Percentiles rank a stretch among this genome's conserved stretches.
These are phyloP conservation scores for Pyrus pyrifolia DNA, from an alignment of 306 rosid genomes.

Conservation along the genomic window DNA sequence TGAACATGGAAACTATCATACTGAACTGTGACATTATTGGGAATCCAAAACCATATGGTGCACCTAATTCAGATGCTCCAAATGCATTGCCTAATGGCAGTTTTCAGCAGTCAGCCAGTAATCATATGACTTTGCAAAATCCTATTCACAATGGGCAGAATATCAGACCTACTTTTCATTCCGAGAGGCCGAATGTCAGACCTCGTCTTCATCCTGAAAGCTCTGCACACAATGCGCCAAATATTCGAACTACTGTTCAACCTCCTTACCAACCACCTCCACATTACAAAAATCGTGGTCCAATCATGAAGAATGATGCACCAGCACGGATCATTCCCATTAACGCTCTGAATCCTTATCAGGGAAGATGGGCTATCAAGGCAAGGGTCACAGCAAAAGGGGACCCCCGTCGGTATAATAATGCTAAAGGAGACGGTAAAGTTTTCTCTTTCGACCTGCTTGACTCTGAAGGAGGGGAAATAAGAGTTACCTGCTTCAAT, in stretches of 20 bases:
- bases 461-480: constrained; percentile 97
- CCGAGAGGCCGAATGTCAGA: constrained; percentile 12
- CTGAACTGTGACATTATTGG: constrained; percentile 71
- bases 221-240: constrained; percentile 15
- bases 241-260: constrained; percentile 70
- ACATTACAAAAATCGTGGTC: constrained; percentile 58
- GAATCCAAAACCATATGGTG: constrained; percentile 46
- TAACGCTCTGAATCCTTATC: constrained; percentile 85
- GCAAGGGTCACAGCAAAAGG: constrained; percentile 98
- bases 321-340: constrained; percentile 86
- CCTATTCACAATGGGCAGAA: constrained; percentile 32
- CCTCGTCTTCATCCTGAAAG: not conserved
- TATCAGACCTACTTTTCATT: constrained; percentile 68
- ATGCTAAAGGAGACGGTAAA: constrained; percentile 96
- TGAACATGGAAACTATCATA: constrained; percentile 78
- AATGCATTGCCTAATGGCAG: constrained; percentile 23
- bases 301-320: constrained; percentile 87
- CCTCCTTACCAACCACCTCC: constrained; percentile 87
- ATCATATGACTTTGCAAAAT: constrained; percentile 25
- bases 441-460: constrained; percentile 95
- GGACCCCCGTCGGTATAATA: constrained; percentile 87
- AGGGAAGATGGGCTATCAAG: constrained; percentile 96
- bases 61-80: constrained; percentile 37
- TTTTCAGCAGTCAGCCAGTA: constrained; percentile 27
- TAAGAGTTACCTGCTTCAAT: constrained; percentile 91